phyloP scores from a whole-genome alignment of 1,139 yeast genomes.

The Yamadazyma taylorii region DNA sequence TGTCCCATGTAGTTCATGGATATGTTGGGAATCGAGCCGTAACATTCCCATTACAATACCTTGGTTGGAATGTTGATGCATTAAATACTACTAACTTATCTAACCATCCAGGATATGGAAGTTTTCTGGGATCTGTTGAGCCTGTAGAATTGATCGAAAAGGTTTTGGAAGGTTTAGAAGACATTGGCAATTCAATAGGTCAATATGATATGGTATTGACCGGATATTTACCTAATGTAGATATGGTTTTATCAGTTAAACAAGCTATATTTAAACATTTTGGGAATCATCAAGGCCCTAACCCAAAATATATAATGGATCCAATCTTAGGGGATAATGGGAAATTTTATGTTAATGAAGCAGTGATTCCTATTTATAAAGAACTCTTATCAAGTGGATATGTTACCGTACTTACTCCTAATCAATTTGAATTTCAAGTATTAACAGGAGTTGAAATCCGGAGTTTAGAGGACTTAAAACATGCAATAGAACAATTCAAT shows the following conservation, averaged over 20 bases:
- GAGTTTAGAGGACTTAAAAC: slow-evolving; percentile 37
- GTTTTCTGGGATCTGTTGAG: slow-evolving; percentile 28
- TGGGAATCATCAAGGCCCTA: slow-evolving; percentile 9
- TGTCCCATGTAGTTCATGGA: slow-evolving; percentile 49
- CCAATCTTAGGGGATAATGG: slow-evolving; percentile 97
- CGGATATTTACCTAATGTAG: slow-evolving; percentile 42
- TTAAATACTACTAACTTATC: slow-evolving; percentile 44
- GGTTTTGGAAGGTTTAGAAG: slow-evolving; percentile 35
- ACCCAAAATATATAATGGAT: slow-evolving; percentile 64
- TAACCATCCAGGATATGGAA: slow-evolving; percentile 50
- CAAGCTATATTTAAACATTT: slow-evolving; percentile 15
- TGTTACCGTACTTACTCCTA: slow-evolving; percentile 81
- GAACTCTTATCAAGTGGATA: slow-evolving; percentile 47
- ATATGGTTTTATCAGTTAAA: slow-evolving; percentile 24
- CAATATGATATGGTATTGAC: slow-evolving; percentile 28
- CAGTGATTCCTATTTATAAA: slow-evolving; percentile 66
- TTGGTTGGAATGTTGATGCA: slow-evolving; percentile 47
- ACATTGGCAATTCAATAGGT: slow-evolving; percentile 12
- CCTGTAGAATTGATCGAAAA: slow-evolving; percentile 10
- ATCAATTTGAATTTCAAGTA: slow-evolving; percentile 85
- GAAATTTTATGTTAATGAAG: slow-evolving; percentile 69
- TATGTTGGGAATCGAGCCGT: slow-evolving; percentile 47
- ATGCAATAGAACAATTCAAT: slow-evolving; percentile 53
- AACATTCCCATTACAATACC: slow-evolving; percentile 42
- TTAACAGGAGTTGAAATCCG: slow-evolving; percentile 55